Evolutionary conservation across 83 land plant genomes (phyloP), one percentile per base, ranked within the genome.

Genomic region (Diphasiastrum complanatum): DNA sequence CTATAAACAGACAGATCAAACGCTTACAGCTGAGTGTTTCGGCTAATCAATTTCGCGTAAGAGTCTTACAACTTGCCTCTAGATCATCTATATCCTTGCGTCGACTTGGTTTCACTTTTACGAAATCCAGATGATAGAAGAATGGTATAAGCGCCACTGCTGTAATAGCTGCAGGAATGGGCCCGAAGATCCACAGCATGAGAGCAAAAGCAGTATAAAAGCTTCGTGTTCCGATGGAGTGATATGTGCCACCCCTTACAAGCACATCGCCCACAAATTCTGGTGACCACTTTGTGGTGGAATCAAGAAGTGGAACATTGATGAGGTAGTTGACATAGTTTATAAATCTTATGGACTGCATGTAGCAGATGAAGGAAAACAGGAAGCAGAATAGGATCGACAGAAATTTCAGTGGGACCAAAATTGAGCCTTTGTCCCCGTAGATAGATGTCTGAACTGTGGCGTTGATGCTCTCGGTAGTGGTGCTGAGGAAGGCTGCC

Each of bases 101-200:
- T n/a, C n/a, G n/a, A n/a, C n/a, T n/a, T n/a, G n/a, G n/a, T n/a
- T n/a, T n/a, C n/a, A n/a, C n/a, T n/a, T n/a, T n/a, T n/a, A n/a
- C n/a, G n/a, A n/a, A n/a, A 60, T 72, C 67, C 20, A 86, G 75
- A 49, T 73, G 80, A 40, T 84, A 86, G 29, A 86, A 55, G 19
- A 86, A 45, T 0, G 86, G 86, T 10, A 86, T 65, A 34, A 85
- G 55, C 16, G 71, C 50, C 0, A 69, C 47, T 19, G 80, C 77
- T 38, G 79, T 73, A 43, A 82, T 26, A 45, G 84, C 71, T 3
- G 77, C 89, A 20, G 86, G 47, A 1, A 90, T 77, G 0, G 97
- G 93, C 2, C 97, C 93, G 64, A 83, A 86, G 1, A 87, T 75
- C 97, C 97, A 90, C 1, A 90, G 73, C 67, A 90, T 45, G 45